Conservation (phyloP, 1,284 basidiomycete genomes). For the Trichosporon coremiiforme region DNA sequence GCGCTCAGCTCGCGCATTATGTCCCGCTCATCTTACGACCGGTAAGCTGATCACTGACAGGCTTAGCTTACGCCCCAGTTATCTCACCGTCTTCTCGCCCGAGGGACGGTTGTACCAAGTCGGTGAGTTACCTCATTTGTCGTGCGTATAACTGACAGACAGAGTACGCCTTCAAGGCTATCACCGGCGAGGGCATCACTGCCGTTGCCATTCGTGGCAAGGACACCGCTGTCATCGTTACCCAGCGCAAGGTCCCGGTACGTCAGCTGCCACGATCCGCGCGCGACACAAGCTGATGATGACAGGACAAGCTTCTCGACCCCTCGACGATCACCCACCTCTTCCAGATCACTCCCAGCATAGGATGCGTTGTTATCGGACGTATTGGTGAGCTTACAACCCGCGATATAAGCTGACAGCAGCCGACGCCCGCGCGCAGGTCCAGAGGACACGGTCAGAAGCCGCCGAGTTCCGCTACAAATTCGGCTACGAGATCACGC, state of each 20-base stretch:
- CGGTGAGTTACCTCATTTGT: constrained; percentile 64
- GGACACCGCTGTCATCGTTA: constrained; percentile 92
- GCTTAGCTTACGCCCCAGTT: constrained; percentile 45
- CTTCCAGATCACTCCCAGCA: constrained; percentile 93
- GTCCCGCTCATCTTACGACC: constrained; percentile 56
- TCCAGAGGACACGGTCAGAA: constrained; percentile 82
- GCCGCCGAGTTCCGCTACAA: constrained; percentile 96
- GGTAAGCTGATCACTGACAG: constrained; percentile 35
- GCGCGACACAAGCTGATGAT: constrained; percentile 5
- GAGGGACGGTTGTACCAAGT: constrained; percentile 78
- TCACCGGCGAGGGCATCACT: constrained; percentile 93
- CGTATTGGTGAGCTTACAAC: constrained; percentile 69
- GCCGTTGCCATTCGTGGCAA: constrained; percentile 89
- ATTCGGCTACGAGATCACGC: constrained; percentile 96
- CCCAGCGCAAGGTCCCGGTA: constrained; percentile 97
- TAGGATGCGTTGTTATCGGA: constrained; percentile 97
- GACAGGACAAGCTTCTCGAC: constrained; percentile 95
- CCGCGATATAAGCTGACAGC: constrained; percentile 24
- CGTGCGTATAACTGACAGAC: constrained; percentile 19
- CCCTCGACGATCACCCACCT: constrained; percentile 92
- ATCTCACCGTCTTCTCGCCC: constrained; percentile 59
- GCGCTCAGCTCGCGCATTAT: constrained; percentile 32
- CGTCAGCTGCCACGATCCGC: constrained; percentile 34
- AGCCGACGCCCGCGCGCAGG: constrained; percentile 94
- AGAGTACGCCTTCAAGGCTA: constrained; percentile 99